phyloP scores from a whole-genome alignment of 805 yeast species.

The Candida incommunis region DNA sequence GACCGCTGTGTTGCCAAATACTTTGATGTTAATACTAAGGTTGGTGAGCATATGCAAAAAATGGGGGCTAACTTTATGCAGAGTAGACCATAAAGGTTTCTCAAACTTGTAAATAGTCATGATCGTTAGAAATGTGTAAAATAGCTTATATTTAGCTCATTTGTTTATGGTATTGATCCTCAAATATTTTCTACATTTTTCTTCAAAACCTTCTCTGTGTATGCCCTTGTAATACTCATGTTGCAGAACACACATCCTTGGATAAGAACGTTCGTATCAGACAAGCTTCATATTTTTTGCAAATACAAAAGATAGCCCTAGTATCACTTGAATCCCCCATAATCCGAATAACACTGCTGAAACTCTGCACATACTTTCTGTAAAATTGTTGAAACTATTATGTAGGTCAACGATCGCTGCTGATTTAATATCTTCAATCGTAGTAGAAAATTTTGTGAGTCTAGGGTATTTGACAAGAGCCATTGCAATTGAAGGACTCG shows the following conservation, averaged over 20 bases:
- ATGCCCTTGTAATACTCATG: no score
- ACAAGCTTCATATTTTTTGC: no score
- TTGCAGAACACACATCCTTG: no score
- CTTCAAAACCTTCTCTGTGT: no score
- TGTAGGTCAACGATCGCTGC: neutral
- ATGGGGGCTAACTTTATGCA: constrained; percentile 16
- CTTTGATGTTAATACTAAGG: constrained; percentile 87
- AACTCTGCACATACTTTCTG: neutral
- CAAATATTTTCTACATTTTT: no score
- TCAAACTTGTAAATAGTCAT: no score
- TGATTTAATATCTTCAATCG: neutral
- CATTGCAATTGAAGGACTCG: neutral
- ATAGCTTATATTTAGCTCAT: no score
- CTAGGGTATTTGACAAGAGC: neutral
- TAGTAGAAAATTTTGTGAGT: neutral
- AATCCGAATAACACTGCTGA: neutral
- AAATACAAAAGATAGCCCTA: neutral
- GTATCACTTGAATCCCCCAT: neutral
- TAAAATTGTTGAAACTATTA: neutral
- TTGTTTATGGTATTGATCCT: no score
- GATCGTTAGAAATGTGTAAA: no score
- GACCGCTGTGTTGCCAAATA: constrained; percentile 95
- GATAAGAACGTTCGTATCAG: no score
- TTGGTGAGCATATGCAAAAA: constrained; percentile 48
- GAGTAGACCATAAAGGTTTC: neutral